phyloP scores from a whole-genome alignment of 495 filamentous ascomycete genomes.

The Copromyces sp. region DNA sequence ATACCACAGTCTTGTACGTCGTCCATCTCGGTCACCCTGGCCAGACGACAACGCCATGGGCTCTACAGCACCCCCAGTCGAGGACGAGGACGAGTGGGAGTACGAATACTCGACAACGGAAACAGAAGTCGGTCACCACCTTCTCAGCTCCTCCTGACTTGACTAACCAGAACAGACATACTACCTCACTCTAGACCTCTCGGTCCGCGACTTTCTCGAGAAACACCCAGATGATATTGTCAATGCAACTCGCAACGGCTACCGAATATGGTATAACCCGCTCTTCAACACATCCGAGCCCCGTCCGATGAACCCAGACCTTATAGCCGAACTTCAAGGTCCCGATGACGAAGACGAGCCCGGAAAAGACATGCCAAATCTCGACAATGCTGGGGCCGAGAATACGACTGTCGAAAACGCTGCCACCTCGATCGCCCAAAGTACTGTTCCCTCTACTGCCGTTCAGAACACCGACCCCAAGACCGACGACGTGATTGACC shows the following conservation, averaged over 20 bases:
- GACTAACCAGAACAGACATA: conserved; percentile 31
- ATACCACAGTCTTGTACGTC: background rate
- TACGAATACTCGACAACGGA: conserved; percentile 49
- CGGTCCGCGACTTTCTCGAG: conserved; percentile 36
- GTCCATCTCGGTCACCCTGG: background rate
- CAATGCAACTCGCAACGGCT: conserved; percentile 21
- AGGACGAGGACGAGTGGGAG: conserved; percentile 44
- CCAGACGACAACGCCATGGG: background rate
- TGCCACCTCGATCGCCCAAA: conserved; percentile 1
- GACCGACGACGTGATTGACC: conserved; percentile 4
- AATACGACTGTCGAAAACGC: conserved; percentile 1
- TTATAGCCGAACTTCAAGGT: conserved; percentile 20
- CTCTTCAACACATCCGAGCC: conserved; percentile 20
- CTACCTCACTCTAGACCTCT: conserved; percentile 47
- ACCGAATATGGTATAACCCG: conserved; percentile 28
- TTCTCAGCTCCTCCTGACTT: background rate
- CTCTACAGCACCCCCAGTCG: conserved; percentile 5
- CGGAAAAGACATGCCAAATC: conserved; percentile 17
- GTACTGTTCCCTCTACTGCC: background rate
- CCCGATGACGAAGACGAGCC: conserved; percentile 20
- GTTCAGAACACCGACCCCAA: background rate
- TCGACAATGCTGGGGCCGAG: conserved; percentile 12
- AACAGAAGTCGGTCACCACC: conserved; percentile 32
- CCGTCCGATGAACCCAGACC: conserved; percentile 6
- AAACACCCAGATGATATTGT: conserved; percentile 20